Conservation (phyloP, 768 basidiomycete genomes). For the Hemileccinum rubropunctum region DNA sequence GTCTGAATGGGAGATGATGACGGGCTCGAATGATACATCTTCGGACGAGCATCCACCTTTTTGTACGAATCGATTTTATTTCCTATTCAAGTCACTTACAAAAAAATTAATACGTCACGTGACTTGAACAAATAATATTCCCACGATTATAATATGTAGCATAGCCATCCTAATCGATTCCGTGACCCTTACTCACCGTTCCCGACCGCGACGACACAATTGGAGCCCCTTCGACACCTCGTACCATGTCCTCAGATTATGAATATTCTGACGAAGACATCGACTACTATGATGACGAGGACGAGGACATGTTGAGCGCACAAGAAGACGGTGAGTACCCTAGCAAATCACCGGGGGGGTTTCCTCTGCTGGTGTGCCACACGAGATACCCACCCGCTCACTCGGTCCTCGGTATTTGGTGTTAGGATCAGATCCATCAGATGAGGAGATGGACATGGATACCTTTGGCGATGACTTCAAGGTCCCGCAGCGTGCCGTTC, state of each 20-base stretch:
- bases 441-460: slow-evolving; percentile 72
- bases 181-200: slow-evolving; percentile 17
- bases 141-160: slow-evolving; percentile 11
- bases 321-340: slow-evolving; percentile 52
- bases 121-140: slow-evolving; percentile 1
- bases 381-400: slow-evolving; percentile 11
- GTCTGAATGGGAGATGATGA: background rate
- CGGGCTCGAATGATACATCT: slow-evolving; percentile 20
- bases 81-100: slow-evolving; percentile 28
- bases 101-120: slow-evolving; percentile 12
- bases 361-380: slow-evolving; percentile 23
- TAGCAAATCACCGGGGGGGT: background rate
- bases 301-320: slow-evolving; percentile 61
- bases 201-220: slow-evolving; percentile 15
- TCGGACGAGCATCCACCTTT: slow-evolving; percentile 24
- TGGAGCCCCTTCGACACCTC: slow-evolving; percentile 3
- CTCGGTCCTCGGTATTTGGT: slow-evolving; percentile 14
- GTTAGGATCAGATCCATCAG: slow-evolving; percentile 42
- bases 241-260: slow-evolving; percentile 59
- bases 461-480: slow-evolving; percentile 63
- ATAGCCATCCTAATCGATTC: slow-evolving; percentile 31
- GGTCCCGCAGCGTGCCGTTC: slow-evolving; percentile 50
- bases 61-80: slow-evolving; percentile 25
- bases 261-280: slow-evolving; percentile 68
- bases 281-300: slow-evolving; percentile 69